Conservation (phyloP, 345 rosid species). For the Dovyalis caffra region DNA sequence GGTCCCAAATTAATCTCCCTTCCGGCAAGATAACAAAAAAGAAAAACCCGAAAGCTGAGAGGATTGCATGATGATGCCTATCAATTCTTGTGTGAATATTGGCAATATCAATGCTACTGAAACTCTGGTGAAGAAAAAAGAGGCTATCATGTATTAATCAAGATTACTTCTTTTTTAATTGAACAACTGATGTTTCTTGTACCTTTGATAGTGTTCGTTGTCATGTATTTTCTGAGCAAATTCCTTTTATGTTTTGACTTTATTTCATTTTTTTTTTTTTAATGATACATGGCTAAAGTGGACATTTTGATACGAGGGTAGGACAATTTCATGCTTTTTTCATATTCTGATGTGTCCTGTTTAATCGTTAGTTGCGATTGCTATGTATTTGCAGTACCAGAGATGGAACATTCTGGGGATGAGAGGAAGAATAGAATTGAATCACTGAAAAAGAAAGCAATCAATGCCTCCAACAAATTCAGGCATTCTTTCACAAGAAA, state of each 20-base stretch:
- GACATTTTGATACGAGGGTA: neutral
- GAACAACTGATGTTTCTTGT: neutral
- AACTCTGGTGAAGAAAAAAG: neutral
- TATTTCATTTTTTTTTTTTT: neutral
- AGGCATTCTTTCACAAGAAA: constrained; percentile 63
- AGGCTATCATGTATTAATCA: neutral
- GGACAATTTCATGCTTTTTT: neutral
- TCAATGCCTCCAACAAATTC: constrained; percentile 71
- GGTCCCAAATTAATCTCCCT: too few relatives aligned
- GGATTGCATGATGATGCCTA: neutral
- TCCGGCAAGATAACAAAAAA: too few relatives aligned
- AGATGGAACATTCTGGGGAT: constrained; percentile 41
- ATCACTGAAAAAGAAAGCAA: constrained; percentile 64
- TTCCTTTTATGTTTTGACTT: neutral
- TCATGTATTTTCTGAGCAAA: neutral
- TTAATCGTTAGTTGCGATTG: neutral
- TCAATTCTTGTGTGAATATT: neutral
- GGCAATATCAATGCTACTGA: neutral
- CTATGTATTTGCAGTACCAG: constrained; percentile 20
- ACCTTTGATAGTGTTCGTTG: neutral
- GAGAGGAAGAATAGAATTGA: constrained; percentile 56
- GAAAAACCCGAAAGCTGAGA: too few relatives aligned
- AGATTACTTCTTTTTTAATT: neutral
- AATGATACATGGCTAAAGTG: neutral
- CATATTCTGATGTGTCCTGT: neutral